Percentiles rank a stretch among this genome's conserved stretches.
Evolutionary conservation across 1,284 basidiomycete genomes (phyloP).

Genomic region (Sparassis latifolia): DNA sequence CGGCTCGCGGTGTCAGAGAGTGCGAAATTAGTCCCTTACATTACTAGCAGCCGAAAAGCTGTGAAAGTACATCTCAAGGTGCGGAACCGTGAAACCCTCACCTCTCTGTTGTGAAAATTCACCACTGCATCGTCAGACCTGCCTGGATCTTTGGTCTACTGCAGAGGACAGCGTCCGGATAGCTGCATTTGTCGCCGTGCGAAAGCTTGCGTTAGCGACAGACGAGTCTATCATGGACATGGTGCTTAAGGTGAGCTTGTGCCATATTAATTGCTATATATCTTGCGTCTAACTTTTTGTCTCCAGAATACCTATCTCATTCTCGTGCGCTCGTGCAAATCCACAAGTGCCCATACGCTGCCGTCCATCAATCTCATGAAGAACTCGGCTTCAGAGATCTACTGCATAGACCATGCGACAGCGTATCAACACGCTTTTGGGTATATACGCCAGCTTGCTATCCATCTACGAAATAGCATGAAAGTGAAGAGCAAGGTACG

Average conservation of each 20-base stretch:
- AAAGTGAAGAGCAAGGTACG: slow-evolving; percentile 79
- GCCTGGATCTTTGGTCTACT: slow-evolving; percentile 79
- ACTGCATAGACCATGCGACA: slow-evolving; percentile 66
- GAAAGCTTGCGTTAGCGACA: slow-evolving; percentile 73
- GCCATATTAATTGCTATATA: neutral
- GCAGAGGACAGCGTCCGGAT: slow-evolving; percentile 82
- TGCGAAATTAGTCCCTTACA: slow-evolving; percentile 82
- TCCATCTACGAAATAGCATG: slow-evolving; percentile 88
- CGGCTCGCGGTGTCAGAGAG: slow-evolving; percentile 77
- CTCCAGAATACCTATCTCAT: slow-evolving; percentile 80
- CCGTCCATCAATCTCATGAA: slow-evolving; percentile 98
- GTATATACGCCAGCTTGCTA: slow-evolving; percentile 94
- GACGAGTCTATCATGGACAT: slow-evolving; percentile 83
- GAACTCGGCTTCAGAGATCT: slow-evolving; percentile 93
- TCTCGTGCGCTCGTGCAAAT: slow-evolving; percentile 77
- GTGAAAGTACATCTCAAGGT: slow-evolving; percentile 85
- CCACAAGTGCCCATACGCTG: slow-evolving; percentile 81
- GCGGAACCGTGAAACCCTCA: slow-evolving; percentile 11
- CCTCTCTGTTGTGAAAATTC: neutral
- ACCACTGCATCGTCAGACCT: slow-evolving; percentile 42
- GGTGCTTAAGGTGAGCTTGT: slow-evolving; percentile 69
- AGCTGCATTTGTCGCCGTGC: slow-evolving; percentile 82
- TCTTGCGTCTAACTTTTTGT: neutral
- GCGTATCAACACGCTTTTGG: slow-evolving; percentile 96
- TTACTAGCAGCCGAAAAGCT: slow-evolving; percentile 77